These are phyloP conservation scores for Daldinia childiae DNA, from an alignment of 495 filamentous ascomycete genomes.

Conservation along the genomic window DNA sequence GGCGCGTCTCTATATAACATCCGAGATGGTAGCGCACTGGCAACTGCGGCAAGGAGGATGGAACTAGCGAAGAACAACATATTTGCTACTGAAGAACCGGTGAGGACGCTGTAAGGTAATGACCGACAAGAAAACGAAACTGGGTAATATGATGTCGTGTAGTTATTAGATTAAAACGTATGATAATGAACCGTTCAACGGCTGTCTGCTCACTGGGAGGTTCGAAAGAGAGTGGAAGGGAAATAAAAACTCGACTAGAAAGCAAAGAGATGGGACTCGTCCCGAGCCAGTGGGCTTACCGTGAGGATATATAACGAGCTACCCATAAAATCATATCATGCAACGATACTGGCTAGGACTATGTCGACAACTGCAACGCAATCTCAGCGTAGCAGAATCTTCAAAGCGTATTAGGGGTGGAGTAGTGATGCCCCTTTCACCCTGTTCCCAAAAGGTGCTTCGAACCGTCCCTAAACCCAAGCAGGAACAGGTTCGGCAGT, in stretches of 20 bases:
- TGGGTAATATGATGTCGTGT: too few species aligned
- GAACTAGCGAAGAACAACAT: constrained; percentile 25
- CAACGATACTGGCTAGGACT: background rate
- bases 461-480: background rate
- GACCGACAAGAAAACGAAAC: constrained; percentile 8
- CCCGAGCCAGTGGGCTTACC: constrained; percentile 6
- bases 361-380: constrained; percentile 8
- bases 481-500: constrained; percentile 8
- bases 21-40: constrained; percentile 24
- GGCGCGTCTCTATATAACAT: constrained; percentile 13
- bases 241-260: constrained; percentile 17
- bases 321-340: background rate
- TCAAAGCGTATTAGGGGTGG: background rate
- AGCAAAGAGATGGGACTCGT: background rate
- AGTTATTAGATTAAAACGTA: constrained; percentile 28
- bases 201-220: constrained; percentile 21
- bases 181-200: constrained; percentile 38
- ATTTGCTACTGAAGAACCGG: background rate
- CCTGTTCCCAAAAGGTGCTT: background rate
- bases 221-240: constrained; percentile 4
- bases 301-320: constrained; percentile 19
- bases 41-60: constrained; percentile 19
- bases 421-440: constrained; percentile 9
- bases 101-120: constrained; percentile 2
- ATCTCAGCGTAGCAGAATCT: constrained; percentile 21